Base-by-base conservation (phyloP, 1,284 basidiomycete genomes). In the Marasmius sp. region DNA sequence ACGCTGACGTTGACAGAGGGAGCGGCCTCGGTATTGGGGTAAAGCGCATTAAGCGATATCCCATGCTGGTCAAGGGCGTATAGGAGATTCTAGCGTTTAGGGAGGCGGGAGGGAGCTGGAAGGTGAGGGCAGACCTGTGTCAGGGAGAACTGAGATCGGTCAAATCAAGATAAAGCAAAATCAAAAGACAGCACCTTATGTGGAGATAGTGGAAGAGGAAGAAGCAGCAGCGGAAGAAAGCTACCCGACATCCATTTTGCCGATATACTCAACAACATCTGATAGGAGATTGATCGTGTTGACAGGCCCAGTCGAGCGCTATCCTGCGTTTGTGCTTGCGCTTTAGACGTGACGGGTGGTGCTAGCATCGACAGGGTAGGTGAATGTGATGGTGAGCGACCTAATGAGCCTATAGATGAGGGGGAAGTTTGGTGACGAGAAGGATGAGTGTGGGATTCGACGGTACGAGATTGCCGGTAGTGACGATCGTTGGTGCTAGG, bases 1-100 rank as follows among this genome's bases (percentile, higher is more conserved):
- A 63, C 61, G 38, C 62, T 52, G 55, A 18, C 65, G 67, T 58
- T 66, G 64, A 4, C 71, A 18, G 43, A 38, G 38, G 38, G 45
- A 36, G 50, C 16, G 33, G 55, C 48, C 55, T 84, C 86, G 55
- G 90, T 90, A 1, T 84, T 82, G 1, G 85, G 70, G 71, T 96
- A 97, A 0, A 98, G 82, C 0, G 97, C 98, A 45, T 91, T 86
- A 9, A 98, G 80, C 9, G 94, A 96, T 52, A 96, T 95, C 0
- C 97, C 97, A 66, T 98, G 93, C 72, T 98, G 95, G 70, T 99
- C 97, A 16, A 97, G 80, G 10, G 94, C 96, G 76, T 98, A 98
- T 1, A 98, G 76, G 3, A 98, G 80, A 0, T 85, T 85, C 97
- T 97, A 98, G n/a, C 82, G 78, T 6, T 83, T 81, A 0, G 92